Conservation (phyloP, 73 alveolate species). For the Tetrahymena elliotti region DNA sequence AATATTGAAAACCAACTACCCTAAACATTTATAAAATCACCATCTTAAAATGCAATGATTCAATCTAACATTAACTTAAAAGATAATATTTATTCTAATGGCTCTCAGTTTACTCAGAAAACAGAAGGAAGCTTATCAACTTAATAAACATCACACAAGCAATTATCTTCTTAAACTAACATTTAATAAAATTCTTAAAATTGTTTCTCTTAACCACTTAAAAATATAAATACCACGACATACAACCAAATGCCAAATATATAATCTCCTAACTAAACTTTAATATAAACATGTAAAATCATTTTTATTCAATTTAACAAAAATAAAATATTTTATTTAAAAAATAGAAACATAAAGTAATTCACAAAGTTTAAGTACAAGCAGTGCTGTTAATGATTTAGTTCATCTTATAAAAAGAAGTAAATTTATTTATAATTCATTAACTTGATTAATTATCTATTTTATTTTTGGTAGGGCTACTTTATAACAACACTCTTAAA, state of each 20-base stretch:
- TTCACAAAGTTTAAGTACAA: neutral
- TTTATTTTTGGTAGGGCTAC: neutral
- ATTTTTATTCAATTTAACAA: neutral
- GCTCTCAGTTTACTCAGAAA: neutral
- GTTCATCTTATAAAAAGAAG: neutral
- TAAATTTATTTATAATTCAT: neutral
- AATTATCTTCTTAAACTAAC: neutral
- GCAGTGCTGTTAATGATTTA: neutral
- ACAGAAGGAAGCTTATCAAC: neutral
- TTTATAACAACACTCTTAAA: neutral
- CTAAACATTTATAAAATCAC: neutral
- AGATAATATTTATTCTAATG: neutral
- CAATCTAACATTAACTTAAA: neutral
- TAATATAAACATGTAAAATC: neutral
- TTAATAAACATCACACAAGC: neutral
- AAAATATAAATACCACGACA: neutral
- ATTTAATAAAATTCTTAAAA: neutral
- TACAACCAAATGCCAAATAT: neutral
- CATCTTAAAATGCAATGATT: neutral
- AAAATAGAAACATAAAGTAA: neutral
- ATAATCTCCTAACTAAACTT: neutral
- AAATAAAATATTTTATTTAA: neutral
- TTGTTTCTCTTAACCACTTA: neutral
- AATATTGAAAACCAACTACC: neutral
- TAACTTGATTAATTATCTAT: neutral